Percentiles rank a stretch among this genome's conserved stretches.
These are phyloP conservation scores for Ophiostoma ips DNA, from an alignment of 2,329 filamentous ascomycete species.

Conservation along the genomic window DNA sequence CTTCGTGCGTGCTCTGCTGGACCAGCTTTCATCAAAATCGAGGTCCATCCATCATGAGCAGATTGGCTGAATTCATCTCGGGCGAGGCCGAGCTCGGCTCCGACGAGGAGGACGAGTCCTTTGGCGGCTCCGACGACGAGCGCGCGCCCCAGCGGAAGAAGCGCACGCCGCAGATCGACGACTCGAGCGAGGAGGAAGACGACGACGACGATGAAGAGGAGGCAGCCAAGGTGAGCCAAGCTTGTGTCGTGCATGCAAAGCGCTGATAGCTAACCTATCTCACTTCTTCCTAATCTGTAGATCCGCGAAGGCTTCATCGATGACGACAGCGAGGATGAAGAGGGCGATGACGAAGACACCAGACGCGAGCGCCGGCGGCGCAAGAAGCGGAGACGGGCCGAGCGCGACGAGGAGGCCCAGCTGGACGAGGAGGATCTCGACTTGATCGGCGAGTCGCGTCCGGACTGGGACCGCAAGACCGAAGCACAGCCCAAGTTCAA, in stretches of 20 bases:
- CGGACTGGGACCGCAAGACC: conserved; percentile 52
- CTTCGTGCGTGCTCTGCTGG: no score
- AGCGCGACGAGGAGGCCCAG: conserved; percentile 73
- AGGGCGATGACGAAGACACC: conserved; percentile 44
- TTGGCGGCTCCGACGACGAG: conserved; percentile 65
- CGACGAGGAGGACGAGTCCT: conserved; percentile 73
- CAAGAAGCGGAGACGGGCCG: conserved; percentile 60
- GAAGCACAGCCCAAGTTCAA: conserved; percentile 72
- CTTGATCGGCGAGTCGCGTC: conserved; percentile 73
- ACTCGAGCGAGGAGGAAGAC: conserved; percentile 85
- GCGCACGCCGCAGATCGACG: conserved; percentile 43
- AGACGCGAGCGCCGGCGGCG: conserved; percentile 46
- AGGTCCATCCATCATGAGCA: conserved; percentile 37
- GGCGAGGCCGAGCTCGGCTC: conserved; percentile 75
- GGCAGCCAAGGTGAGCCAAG: conserved; percentile 47
- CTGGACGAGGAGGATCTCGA: conserved; percentile 95
- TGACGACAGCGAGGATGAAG: conserved; percentile 72
- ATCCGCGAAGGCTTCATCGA: conserved; percentile 92
- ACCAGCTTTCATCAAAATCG: background rate
- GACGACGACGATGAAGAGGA: conserved; percentile 87
- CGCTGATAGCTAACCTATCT: background rate
- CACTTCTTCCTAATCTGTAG: conserved; percentile 28
- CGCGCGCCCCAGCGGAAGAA: conserved; percentile 39
- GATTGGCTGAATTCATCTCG: conserved; percentile 66
- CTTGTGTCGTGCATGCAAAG: background rate